These are phyloP conservation scores for Fusarium chlamydosporum DNA, from an alignment of 2,329 filamentous ascomycete genomes.

Conservation along the genomic window DNA sequence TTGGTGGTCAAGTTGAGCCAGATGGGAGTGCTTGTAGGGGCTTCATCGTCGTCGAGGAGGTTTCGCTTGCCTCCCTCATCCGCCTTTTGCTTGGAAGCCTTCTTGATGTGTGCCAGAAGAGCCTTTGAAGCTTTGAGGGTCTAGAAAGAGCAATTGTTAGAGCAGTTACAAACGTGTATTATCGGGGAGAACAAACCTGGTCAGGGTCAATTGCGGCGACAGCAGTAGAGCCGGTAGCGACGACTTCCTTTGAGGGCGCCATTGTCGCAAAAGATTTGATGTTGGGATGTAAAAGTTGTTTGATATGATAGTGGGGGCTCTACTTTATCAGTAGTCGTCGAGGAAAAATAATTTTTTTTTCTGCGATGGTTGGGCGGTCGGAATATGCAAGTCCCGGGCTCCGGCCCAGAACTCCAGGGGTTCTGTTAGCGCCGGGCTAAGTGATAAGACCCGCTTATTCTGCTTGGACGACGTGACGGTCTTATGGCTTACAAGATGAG, in stretches of 20 bases:
- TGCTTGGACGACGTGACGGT: slow-evolving; percentile 6
- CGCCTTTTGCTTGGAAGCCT: slow-evolving; percentile 64
- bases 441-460: slow-evolving; percentile 28
- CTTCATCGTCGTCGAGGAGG: slow-evolving; percentile 65
- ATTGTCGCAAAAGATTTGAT: slow-evolving; percentile 52
- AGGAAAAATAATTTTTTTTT: slow-evolving; percentile 53
- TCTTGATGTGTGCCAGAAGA: slow-evolving; percentile 73
- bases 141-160: slow-evolving; percentile 54
- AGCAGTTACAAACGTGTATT: not conserved
- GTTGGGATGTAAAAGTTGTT: slow-evolving; percentile 44
- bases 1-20: slow-evolving; percentile 76
- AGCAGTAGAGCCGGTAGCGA: slow-evolving; percentile 52
- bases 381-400: slow-evolving; percentile 56
- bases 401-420: slow-evolving; percentile 35
- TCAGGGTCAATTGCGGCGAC: slow-evolving; percentile 58
- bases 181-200: slow-evolving; percentile 53
- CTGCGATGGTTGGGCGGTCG: slow-evolving; percentile 52
- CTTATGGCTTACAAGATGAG: slow-evolving; percentile 32
- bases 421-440: slow-evolving; percentile 7
- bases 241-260: slow-evolving; percentile 60
- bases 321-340: slow-evolving; percentile 42
- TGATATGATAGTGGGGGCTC: slow-evolving; percentile 53
- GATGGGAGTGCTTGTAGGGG: slow-evolving; percentile 65
- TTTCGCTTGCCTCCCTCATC: slow-evolving; percentile 67
- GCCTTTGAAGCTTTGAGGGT: slow-evolving; percentile 74